Base-by-base conservation (phyloP, 2,329 filamentous ascomycete species). In the Passalora sequoiae region DNA sequence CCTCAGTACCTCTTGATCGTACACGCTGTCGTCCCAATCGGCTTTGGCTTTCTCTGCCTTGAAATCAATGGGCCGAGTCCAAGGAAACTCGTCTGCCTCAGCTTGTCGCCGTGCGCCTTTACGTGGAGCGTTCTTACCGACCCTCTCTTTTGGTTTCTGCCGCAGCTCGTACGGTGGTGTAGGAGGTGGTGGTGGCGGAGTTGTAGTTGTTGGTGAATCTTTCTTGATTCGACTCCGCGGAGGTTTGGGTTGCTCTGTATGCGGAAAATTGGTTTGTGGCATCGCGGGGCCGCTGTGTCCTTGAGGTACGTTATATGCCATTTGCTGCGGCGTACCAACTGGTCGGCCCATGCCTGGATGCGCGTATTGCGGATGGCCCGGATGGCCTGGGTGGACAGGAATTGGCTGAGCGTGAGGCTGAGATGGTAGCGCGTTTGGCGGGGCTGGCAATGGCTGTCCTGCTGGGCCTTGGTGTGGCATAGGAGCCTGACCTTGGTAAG, bases 11-110 rank as follows among this genome's bases (percentile, higher is more conserved):
- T 45, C 45, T 6, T 37, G 29, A 21, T 61, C 54, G 51, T 63
- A 65, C 21, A 57, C 49, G 6, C 41, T 49, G 19, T 55, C 50
- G 38, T 64, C 58, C 61, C 61, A 65, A 6, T 19, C 41, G 15
- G 57, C 51, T 13, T 54, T 49, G 17, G 43, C 43, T 36, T 54
- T 55, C 10, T 50, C 57, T 24, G 47, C 43, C 15, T 35, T 33
- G 42, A 61, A 63, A 44, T 63, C 50, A 8, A 62, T 37, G 25
- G 52, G 27, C 19, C 60, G 51, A 6, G 60, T 56, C 62, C 62
- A 65, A 1, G 62, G 61, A 40, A 60, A 61, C 22, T 58, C 54
- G 17, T 53, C 47, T 10, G 47, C 47, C 30, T 55, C 49, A 20
- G 52, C 51, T 38, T 50, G 57, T 17, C 53, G 54, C 19, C 60